A percentile compares a stretch with the other conserved stretches of the same genome.
These are phyloP conservation scores for Elongisporangium anandrum DNA, from an alignment of 352 stramenopile genomes.

Conservation along the genomic window DNA sequence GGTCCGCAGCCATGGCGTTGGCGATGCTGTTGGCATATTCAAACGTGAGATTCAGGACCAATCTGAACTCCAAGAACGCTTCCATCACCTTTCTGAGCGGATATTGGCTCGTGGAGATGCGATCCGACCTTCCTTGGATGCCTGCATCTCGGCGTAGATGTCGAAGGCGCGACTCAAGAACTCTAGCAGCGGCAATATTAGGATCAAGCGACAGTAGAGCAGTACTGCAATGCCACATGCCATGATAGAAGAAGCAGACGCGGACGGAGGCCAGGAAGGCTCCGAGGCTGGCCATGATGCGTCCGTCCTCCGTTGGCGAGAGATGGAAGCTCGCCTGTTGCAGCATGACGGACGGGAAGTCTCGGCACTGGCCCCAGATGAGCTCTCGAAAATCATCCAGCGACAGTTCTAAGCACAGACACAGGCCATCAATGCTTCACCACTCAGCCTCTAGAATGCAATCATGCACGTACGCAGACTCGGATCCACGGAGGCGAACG, in stretches of 20 bases:
- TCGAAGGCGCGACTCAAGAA: constrained; percentile 44
- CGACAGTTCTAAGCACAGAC: constrained; percentile 29
- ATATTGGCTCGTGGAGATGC: constrained; percentile 17
- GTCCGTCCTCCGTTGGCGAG: constrained; percentile 22
- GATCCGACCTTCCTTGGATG: constrained; percentile 15
- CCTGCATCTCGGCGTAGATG: constrained; percentile 40
- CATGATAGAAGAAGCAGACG: constrained; percentile 49
- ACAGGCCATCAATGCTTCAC: background rate
- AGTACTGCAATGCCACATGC: too few relatives aligned
- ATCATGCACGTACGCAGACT: constrained; percentile 20
- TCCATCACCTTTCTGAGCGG: constrained; percentile 32
- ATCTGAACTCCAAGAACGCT: background rate
- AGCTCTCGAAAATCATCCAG: constrained; percentile 57
- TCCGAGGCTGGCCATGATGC: constrained; percentile 18
- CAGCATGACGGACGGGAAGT: constrained; percentile 38
- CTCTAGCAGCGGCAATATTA: too few relatives aligned
- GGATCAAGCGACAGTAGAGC: too few relatives aligned
- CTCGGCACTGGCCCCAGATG: constrained; percentile 47
- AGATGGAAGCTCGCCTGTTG: constrained; percentile 38
- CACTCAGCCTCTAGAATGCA: background rate
- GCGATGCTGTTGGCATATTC: constrained; percentile 22
- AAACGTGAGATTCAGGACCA: background rate
- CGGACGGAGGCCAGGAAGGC: constrained; percentile 31
- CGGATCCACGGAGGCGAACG: constrained; percentile 31
- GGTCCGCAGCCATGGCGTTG: constrained; percentile 38